A percentile compares a stretch with the other conserved stretches of the same genome.
These are phyloP conservation scores for Lepidium aucheri DNA, from an alignment of 345 rosid species.

Conservation along the genomic window DNA sequence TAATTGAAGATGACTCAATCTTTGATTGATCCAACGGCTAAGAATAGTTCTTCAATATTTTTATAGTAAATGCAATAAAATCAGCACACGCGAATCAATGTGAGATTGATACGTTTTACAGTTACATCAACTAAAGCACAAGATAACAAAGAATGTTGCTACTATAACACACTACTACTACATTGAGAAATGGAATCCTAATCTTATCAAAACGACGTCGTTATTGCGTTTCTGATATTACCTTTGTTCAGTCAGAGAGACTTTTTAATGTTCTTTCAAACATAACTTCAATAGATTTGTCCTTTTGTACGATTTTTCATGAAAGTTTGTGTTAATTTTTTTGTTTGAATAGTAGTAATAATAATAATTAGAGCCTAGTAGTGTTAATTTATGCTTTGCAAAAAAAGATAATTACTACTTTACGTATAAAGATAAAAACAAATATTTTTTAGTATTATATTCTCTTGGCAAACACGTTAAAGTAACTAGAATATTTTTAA, in stretches of 20 bases:
- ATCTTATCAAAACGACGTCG: slow-evolving; percentile 16
- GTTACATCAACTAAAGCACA: slow-evolving; percentile 21
- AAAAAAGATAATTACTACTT: neutral
- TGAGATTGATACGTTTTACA: slow-evolving; percentile 22
- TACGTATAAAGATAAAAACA: neutral
- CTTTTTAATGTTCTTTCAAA: slow-evolving; percentile 2
- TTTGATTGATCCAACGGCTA: slow-evolving; percentile 21
- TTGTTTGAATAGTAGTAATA: neutral
- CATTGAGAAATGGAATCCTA: slow-evolving; percentile 26
- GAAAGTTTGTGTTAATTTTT: slow-evolving; percentile 14
- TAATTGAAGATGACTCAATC: slow-evolving; percentile 13
- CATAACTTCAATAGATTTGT: neutral
- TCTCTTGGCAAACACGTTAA: neutral
- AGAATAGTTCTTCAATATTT: neutral
- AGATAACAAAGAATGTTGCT: slow-evolving; percentile 9
- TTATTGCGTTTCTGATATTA: neutral
- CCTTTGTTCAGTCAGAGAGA: neutral
- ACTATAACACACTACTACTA: neutral
- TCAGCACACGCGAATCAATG: slow-evolving; percentile 30
- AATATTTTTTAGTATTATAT: neutral
- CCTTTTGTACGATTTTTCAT: slow-evolving; percentile 22
- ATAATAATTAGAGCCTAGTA: too few relatives aligned
- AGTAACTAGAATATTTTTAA: neutral
- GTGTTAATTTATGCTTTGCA: neutral
- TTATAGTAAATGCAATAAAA: neutral